phyloP scores from a whole-genome alignment of 345 rosid genomes.

The Euphorbia pulcherrima region DNA sequence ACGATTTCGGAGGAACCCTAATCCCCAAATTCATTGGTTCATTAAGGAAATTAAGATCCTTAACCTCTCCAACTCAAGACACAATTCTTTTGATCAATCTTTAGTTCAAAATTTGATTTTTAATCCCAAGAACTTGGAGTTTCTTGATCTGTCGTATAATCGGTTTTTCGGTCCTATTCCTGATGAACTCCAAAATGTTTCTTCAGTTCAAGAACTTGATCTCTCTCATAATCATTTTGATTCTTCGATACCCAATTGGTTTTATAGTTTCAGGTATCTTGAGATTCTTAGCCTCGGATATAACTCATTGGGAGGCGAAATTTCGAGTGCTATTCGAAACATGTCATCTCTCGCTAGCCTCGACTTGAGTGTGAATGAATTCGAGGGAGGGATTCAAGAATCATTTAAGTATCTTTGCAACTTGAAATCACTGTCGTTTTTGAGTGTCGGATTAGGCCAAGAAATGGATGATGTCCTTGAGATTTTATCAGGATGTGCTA shows the following conservation, averaged over 20 bases:
- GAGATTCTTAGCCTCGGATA: not conserved
- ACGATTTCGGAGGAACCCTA: conserved; percentile 7
- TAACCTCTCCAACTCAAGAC: conserved; percentile 17
- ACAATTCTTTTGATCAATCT: too few relatives aligned
- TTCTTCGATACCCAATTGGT: conserved; percentile 16
- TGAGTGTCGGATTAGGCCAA: not conserved
- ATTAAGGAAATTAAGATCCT: conserved; percentile 16
- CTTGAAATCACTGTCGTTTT: conserved; percentile 3
- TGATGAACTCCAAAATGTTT: not conserved
- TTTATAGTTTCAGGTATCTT: conserved; percentile 4
- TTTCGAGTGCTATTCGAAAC: conserved; percentile 19
- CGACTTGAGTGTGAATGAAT: conserved; percentile 7
- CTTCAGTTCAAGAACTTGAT: not conserved
- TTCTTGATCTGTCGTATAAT: conserved; percentile 1
- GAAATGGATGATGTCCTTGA: not conserved
- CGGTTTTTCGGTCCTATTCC: not conserved
- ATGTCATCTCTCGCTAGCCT: conserved; percentile 14
- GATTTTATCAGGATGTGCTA: not conserved
- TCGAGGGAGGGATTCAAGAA: conserved; percentile 15
- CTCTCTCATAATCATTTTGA: not conserved
- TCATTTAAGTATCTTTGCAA: conserved; percentile 20
- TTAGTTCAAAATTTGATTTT: too few relatives aligned
- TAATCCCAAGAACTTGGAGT: conserved; percentile 22
- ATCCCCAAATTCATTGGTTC: conserved; percentile 19
- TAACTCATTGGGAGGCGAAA: conserved; percentile 17